Evolutionary conservation across 2,329 filamentous ascomycete species (phyloP).

Genomic region (Beauveria pseudobassiana): DNA sequence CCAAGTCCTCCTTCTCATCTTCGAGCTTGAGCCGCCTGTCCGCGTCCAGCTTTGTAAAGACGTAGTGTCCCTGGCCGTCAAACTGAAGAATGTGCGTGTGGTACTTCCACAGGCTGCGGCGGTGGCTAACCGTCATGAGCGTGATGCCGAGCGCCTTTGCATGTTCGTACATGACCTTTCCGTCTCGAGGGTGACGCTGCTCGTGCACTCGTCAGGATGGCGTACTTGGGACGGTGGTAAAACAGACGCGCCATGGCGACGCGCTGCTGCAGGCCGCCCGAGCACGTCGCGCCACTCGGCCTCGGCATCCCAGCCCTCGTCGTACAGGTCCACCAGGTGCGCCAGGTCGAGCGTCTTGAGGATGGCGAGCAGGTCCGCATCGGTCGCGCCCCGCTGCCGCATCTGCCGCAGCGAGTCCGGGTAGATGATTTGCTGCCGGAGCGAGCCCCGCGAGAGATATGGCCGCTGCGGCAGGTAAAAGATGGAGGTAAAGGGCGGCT

Average conservation of each 20-base stretch:
- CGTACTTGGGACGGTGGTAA: conserved; percentile 87
- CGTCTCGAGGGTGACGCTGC: conserved; percentile 87
- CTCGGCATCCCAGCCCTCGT: conserved; percentile 80
- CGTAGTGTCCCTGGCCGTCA: conserved; percentile 84
- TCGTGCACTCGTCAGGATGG: conserved; percentile 94
- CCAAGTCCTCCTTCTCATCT: conserved; percentile 93
- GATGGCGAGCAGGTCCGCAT: conserved; percentile 70
- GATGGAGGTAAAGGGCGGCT: conserved; percentile 85
- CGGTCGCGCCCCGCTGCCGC: conserved; percentile 74
- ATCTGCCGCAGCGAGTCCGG: conserved; percentile 84
- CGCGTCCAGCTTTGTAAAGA: conserved; percentile 86
- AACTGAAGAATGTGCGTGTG: conserved; percentile 93
- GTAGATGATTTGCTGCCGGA: conserved; percentile 97
- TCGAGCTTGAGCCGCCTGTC: conserved; percentile 78
- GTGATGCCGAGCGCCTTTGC: conserved; percentile 89
- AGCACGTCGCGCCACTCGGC: conserved; percentile 95
- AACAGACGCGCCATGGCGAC: conserved; percentile 95
- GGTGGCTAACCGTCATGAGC: conserved; percentile 91
- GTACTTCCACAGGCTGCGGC: conserved; percentile 91
- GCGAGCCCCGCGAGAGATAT: conserved; percentile 81
- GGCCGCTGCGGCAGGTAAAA: conserved; percentile 98
- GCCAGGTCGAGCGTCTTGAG: conserved; percentile 76
- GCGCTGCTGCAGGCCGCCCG: conserved; percentile 86
- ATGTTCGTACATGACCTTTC: conserved; percentile 95
- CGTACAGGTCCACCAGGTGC: conserved; percentile 69